These are phyloP conservation scores for Neospora caninum DNA, from an alignment of 169 alveolate species.

Conservation along the genomic window DNA sequence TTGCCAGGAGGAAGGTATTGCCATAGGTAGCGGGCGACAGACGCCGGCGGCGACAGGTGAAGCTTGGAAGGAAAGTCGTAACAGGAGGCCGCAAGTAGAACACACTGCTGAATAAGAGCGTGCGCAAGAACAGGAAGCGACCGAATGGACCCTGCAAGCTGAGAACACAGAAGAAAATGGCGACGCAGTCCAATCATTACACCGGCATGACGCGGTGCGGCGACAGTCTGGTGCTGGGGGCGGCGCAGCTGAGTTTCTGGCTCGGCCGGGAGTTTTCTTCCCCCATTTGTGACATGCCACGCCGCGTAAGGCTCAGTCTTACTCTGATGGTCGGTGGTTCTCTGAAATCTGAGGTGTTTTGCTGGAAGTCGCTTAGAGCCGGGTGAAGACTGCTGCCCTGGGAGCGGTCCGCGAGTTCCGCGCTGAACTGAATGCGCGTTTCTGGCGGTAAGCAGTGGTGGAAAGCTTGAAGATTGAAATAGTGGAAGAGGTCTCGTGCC, in stretches of 20 bases:
- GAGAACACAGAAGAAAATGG: not conserved
- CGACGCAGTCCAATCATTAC: not conserved
- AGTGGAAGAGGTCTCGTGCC: not conserved
- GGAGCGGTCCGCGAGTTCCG: not conserved
- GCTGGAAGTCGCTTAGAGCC: not conserved
- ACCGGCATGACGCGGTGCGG: too few relatives aligned
- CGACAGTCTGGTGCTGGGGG: too few relatives aligned
- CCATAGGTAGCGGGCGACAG: not conserved
- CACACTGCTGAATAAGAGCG: not conserved
- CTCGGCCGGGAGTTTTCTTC: too few relatives aligned
- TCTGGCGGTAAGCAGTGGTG: not conserved
- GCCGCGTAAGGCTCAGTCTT: not conserved
- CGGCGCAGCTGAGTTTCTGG: too few relatives aligned
- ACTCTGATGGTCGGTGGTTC: not conserved
- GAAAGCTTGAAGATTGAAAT: not conserved
- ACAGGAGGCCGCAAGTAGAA: not conserved
- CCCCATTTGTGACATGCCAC: too few relatives aligned
- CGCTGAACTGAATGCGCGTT: not conserved
- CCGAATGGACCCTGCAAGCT: not conserved
- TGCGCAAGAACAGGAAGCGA: not conserved
- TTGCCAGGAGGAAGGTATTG: not conserved
- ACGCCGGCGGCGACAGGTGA: not conserved
- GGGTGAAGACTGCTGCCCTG: not conserved
- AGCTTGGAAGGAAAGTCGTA: not conserved
- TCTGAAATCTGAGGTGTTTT: not conserved